A percentile compares a stretch with the other conserved stretches of the same genome.
These are phyloP conservation scores for Trichoderma guizhouense DNA, from an alignment of 2,329 filamentous ascomycete genomes.

Conservation along the genomic window DNA sequence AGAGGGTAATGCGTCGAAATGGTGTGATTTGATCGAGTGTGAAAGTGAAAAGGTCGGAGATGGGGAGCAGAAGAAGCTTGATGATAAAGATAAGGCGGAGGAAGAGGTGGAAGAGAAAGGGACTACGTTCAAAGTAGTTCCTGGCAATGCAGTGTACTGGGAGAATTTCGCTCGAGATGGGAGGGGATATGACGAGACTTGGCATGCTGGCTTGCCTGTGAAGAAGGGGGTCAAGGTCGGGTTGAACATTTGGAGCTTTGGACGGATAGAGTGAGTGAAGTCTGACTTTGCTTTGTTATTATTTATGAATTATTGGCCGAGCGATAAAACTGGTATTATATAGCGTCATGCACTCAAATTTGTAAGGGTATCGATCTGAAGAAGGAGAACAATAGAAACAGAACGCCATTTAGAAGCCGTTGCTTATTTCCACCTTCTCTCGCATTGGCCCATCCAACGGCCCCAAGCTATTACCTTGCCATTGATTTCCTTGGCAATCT, in stretches of 20 bases:
- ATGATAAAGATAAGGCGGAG: neutral
- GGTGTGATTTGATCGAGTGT: conserved; percentile 52
- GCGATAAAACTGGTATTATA: neutral
- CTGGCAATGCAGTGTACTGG: conserved; percentile 57
- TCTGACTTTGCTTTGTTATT: neutral
- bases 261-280: conserved; percentile 28
- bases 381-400: neutral
- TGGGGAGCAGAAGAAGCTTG: conserved; percentile 10
- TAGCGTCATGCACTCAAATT: neutral
- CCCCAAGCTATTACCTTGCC: conserved; percentile 51
- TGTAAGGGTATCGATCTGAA: neutral
- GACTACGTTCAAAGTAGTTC: conserved; percentile 46
- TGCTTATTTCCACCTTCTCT: conserved; percentile 34
- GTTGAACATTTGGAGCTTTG: conserved; percentile 55
- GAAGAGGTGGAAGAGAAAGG: conserved; percentile 23
- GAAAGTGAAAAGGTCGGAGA: neutral
- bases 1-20: conserved; percentile 30
- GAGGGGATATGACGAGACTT: conserved; percentile 51
- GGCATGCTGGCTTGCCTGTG: conserved; percentile 54
- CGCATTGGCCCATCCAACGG: conserved; percentile 44
- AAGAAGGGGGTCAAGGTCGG: conserved; percentile 50
- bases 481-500: conserved; percentile 41
- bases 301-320: neutral
- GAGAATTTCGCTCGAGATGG: conserved; percentile 54
- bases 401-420: neutral